Conservation (phyloP, 768 basidiomycete species). For the Lactifluus echinatus region DNA sequence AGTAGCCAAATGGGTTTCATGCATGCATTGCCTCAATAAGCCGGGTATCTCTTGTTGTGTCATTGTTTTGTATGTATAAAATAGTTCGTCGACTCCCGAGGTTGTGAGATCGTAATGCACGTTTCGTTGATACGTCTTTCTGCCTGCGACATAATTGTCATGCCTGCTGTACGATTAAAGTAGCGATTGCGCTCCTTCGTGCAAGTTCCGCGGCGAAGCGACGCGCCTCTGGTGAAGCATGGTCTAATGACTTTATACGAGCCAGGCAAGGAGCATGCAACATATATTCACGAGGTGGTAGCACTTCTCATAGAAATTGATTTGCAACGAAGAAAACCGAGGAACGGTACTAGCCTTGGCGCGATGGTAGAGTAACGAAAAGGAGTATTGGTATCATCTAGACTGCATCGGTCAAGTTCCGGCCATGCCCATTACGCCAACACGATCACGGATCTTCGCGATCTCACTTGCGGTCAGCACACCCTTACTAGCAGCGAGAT, state of each 20-base stretch:
- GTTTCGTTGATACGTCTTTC: neutral
- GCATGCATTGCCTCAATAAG: neutral
- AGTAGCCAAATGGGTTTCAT: neutral
- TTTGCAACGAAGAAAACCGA: neutral
- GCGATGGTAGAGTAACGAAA: neutral
- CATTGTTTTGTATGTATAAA: neutral
- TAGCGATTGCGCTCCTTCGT: neutral
- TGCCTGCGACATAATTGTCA: neutral
- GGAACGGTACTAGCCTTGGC: neutral
- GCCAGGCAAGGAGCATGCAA: neutral
- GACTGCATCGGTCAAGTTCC: slow-evolving; percentile 41
- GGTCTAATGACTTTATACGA: neutral
- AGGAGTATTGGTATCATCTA: neutral
- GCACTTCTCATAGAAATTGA: neutral
- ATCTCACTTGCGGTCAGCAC: slow-evolving; percentile 77
- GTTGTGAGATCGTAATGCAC: neutral
- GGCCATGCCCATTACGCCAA: slow-evolving; percentile 84
- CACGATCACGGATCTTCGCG: slow-evolving; percentile 83
- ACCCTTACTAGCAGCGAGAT: slow-evolving; percentile 74
- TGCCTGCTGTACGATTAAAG: neutral
- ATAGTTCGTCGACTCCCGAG: neutral
- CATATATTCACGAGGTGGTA: neutral
- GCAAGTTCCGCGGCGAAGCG: neutral
- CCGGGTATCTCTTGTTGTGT: neutral
- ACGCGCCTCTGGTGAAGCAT: neutral